These are phyloP conservation scores for sorghum (Sorghum bicolor) DNA, from an alignment of 176 grass and related monocot species.

Conservation along the genomic window DNA sequence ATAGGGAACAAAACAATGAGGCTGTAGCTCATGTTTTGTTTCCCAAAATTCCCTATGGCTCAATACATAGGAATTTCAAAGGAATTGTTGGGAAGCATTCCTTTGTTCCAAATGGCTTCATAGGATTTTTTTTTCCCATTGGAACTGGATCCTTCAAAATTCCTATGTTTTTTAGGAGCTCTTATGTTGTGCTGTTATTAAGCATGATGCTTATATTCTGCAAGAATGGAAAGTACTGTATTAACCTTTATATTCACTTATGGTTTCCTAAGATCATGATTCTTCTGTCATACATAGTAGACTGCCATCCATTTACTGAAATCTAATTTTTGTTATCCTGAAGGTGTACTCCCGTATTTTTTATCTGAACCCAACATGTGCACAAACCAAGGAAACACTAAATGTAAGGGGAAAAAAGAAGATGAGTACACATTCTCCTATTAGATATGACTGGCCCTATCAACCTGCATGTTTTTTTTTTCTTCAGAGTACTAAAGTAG, in stretches of 20 bases:
- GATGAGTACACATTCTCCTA: neutral
- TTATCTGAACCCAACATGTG: neutral
- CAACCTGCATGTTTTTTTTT: neutral
- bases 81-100: neutral
- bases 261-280: neutral
- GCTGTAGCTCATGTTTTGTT: neutral
- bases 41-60: neutral
- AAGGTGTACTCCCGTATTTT: neutral
- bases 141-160: neutral
- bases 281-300: slow-evolving; percentile 3
- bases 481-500: neutral
- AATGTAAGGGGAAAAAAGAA: neutral
- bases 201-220: slow-evolving; percentile 8
- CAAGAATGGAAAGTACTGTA: neutral
- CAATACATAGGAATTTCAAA: neutral
- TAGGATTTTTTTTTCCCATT: neutral
- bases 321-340: neutral
- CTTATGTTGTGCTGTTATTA: neutral
- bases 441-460: neutral
- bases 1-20: neutral
- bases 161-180: neutral
- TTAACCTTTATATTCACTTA: slow-evolving; percentile 2
- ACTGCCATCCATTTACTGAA: neutral
- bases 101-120: neutral
- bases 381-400: neutral